These are phyloP conservation scores for Evansstolkia leycettana DNA, from an alignment of 495 filamentous ascomycete genomes.

Conservation along the genomic window DNA sequence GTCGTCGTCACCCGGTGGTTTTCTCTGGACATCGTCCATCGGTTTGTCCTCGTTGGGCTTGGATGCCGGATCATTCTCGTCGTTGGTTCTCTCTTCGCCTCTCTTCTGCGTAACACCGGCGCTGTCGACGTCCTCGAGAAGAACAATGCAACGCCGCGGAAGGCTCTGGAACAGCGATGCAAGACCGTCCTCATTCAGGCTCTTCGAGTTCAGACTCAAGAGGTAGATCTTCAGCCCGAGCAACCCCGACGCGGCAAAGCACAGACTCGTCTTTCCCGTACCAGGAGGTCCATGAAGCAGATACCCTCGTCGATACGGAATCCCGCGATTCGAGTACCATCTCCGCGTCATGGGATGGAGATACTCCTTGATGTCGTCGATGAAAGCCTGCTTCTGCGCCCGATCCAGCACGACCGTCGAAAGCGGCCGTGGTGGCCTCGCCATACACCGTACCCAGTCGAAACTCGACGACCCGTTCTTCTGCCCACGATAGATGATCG, in stretches of 20 bases:
- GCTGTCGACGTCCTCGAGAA: constrained; percentile 38
- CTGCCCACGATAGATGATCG: constrained; percentile 52
- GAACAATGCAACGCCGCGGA: constrained; percentile 31
- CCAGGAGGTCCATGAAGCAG: constrained; percentile 36
- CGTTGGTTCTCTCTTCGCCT: not conserved
- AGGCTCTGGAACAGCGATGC: constrained; percentile 52
- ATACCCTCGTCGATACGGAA: constrained; percentile 37
- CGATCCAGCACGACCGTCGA: constrained; percentile 74
- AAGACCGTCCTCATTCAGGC: constrained; percentile 52
- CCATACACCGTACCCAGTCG: constrained; percentile 53
- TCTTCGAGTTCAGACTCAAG: constrained; percentile 30
- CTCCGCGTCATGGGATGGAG: constrained; percentile 56
- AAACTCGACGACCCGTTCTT: constrained; percentile 18
- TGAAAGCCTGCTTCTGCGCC: constrained; percentile 55
- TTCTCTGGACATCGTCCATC: not conserved
- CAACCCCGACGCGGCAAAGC: constrained; percentile 31
- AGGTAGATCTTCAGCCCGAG: constrained; percentile 34
- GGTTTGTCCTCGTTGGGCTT: not conserved
- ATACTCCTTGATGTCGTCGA: constrained; percentile 82
- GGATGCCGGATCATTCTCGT: no score
- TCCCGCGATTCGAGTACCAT: constrained; percentile 68
- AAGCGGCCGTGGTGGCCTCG: constrained; percentile 63
- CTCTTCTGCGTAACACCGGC: constrained; percentile 46
- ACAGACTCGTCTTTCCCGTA: constrained; percentile 41
- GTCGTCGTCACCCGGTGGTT: not conserved